Evolutionary conservation across 495 filamentous ascomycete species (phyloP).

Genomic region (Trichocladium uniseriatum): DNA sequence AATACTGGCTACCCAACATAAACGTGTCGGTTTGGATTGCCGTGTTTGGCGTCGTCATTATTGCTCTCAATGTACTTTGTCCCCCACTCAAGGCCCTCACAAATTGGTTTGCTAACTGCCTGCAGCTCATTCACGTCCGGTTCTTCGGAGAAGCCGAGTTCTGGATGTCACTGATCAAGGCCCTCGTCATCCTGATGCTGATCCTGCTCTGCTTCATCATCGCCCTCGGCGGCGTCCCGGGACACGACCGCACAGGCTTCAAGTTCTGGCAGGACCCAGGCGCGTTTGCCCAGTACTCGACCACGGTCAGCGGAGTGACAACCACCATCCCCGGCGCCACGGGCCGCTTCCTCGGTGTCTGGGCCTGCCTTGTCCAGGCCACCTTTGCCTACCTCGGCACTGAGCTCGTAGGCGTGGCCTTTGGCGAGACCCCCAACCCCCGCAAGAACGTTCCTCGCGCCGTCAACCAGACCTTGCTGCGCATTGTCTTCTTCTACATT

Average conservation of each 20-base stretch:
- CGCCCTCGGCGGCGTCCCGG: constrained; percentile 66
- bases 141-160: constrained; percentile 81
- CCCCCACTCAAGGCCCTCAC: too few species aligned
- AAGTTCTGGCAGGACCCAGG: constrained; percentile 71
- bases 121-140: constrained; percentile 42
- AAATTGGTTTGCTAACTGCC: too few species aligned
- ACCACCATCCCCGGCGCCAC: constrained; percentile 30
- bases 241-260: constrained; percentile 60
- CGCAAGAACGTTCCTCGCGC: constrained; percentile 64
- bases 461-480: constrained; percentile 62
- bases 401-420: constrained; percentile 73
- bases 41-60: constrained; percentile 53
- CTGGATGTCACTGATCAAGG: constrained; percentile 65
- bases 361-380: constrained; percentile 67
- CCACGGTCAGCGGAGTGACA: not conserved
- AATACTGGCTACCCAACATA: constrained; percentile 57
- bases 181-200: constrained; percentile 57
- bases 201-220: constrained; percentile 60
- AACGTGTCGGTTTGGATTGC: constrained; percentile 71
- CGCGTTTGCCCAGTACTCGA: constrained; percentile 52
- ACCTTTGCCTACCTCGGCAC: constrained; percentile 81
- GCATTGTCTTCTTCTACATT: constrained; percentile 69
- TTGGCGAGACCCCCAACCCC: constrained; percentile 71
- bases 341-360: constrained; percentile 64
- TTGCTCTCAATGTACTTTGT: constrained; percentile 37